Evolutionary conservation across 2,329 filamentous ascomycete species (phyloP).

Genomic region (Ceratocystis papillata): DNA sequence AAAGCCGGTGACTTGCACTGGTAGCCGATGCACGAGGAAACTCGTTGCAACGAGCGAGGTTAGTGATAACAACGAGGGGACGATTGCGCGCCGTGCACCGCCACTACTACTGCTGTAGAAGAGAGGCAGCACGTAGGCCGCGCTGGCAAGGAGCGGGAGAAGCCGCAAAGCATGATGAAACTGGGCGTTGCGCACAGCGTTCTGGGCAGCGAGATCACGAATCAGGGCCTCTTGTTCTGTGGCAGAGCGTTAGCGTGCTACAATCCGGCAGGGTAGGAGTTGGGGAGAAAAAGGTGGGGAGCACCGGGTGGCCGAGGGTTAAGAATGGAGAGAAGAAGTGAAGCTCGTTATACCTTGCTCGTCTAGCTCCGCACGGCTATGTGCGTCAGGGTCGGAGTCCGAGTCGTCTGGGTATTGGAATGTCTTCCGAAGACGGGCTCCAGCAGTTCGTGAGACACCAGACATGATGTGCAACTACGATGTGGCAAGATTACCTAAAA

Average conservation of each 20-base stretch:
- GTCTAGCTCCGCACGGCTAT: slow-evolving; percentile 53
- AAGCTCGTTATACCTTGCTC: slow-evolving; percentile 51
- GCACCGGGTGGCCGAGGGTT: background rate
- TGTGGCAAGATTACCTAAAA: background rate
- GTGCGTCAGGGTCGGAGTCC: slow-evolving; percentile 36
- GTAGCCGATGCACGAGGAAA: slow-evolving; percentile 49
- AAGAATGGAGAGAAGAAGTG: slow-evolving; percentile 5
- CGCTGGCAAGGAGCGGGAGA: slow-evolving; percentile 46
- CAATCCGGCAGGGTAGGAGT: too few species aligned
- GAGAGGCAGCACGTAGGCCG: slow-evolving; percentile 46
- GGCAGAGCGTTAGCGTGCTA: background rate
- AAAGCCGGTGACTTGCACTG: slow-evolving; percentile 46
- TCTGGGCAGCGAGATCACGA: slow-evolving; percentile 41
- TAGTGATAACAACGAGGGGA: slow-evolving; percentile 44
- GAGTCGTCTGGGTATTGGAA: slow-evolving; percentile 63
- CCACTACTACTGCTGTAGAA: slow-evolving; percentile 26
- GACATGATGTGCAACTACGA: background rate
- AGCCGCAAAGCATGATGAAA: slow-evolving; percentile 48
- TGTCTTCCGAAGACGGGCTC: slow-evolving; percentile 58
- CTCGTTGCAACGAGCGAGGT: slow-evolving; percentile 52
- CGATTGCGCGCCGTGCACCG: slow-evolving; percentile 24
- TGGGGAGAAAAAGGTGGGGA: background rate
- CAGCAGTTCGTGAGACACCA: background rate
- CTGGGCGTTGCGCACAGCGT: slow-evolving; percentile 46
- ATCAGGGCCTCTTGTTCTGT: slow-evolving; percentile 58